Evolutionary conservation across 2,329 filamentous ascomycete genomes (phyloP).

Genomic region (Alternaria alternata): DNA sequence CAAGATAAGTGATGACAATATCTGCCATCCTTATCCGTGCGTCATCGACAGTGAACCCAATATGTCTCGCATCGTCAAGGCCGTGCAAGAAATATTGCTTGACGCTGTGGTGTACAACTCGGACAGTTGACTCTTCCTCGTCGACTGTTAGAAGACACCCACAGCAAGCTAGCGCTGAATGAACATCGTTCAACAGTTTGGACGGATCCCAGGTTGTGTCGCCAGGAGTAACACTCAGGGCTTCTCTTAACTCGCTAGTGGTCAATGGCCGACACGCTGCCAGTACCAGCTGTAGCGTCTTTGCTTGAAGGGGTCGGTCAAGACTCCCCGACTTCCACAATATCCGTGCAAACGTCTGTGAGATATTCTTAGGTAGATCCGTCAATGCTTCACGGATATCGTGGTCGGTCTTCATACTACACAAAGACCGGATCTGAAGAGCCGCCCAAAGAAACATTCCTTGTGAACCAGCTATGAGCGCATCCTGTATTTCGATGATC

Average conservation of each 20-base stretch:
- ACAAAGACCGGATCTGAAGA: constrained; percentile 38
- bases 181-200: constrained; percentile 24
- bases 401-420: constrained; percentile 48
- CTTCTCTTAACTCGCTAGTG: constrained; percentile 50
- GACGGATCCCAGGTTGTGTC: constrained; percentile 28
- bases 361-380: constrained; percentile 28
- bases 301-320: constrained; percentile 30
- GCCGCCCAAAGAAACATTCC: constrained; percentile 42
- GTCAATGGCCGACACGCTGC: constrained; percentile 43
- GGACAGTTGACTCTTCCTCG: constrained; percentile 35
- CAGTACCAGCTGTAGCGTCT: constrained; percentile 42
- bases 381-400: constrained; percentile 41
- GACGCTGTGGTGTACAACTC: constrained; percentile 31
- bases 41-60: constrained; percentile 1
- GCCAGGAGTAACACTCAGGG: constrained; percentile 49
- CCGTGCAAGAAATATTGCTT: constrained; percentile 26
- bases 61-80: not conserved
- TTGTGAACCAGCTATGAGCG: constrained; percentile 26
- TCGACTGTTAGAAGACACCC: constrained; percentile 34
- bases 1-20: constrained; percentile 31
- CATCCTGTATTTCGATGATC: constrained; percentile 37
- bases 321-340: constrained; percentile 6
- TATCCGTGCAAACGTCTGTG: constrained; percentile 17
- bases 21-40: constrained; percentile 25
- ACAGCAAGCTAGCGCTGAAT: constrained; percentile 29